Percentiles rank a stretch among this genome's conserved stretches.
Evolutionary conservation across 1,284 basidiomycete genomes (phyloP).

Genomic region (Cryptococcus sp.): DNA sequence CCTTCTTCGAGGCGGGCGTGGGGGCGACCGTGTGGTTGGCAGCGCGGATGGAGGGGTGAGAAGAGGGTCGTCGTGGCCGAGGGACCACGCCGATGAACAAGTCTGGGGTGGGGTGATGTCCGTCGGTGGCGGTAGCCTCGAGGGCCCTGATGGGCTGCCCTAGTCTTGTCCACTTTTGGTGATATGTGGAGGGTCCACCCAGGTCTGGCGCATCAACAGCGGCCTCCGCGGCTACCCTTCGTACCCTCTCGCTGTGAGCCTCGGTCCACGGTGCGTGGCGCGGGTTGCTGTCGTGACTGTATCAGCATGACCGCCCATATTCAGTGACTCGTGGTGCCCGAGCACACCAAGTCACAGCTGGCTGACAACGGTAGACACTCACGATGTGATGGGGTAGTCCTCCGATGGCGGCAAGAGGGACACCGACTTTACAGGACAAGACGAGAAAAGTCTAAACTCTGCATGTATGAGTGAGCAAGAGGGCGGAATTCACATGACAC

Average conservation of each 20-base stretch:
- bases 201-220: conserved; percentile 4
- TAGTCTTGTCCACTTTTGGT: conserved; percentile 2
- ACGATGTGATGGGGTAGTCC: conserved; percentile 22
- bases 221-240: neutral
- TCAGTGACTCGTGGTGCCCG: too few species aligned
- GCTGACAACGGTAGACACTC: conserved; percentile 3
- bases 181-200: conserved; percentile 2
- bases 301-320: neutral
- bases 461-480: neutral
- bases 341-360: too few species aligned
- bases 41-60: neutral
- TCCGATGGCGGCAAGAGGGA: conserved; percentile 17
- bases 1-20: too few species aligned
- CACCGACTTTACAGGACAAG: conserved; percentile 22
- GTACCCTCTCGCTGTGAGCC: neutral
- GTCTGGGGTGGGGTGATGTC: neutral
- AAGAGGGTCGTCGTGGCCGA: neutral
- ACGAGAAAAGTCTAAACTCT: conserved; percentile 38
- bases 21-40: neutral
- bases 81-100: conserved; percentile 2
- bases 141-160: neutral
- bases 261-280: neutral
- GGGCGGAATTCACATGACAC: too few species aligned
- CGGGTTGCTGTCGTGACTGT: neutral
- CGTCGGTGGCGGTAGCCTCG: neutral